These are phyloP conservation scores for Cercospora sp. DNA, from an alignment of 2,329 filamentous ascomycete species.

Conservation along the genomic window DNA sequence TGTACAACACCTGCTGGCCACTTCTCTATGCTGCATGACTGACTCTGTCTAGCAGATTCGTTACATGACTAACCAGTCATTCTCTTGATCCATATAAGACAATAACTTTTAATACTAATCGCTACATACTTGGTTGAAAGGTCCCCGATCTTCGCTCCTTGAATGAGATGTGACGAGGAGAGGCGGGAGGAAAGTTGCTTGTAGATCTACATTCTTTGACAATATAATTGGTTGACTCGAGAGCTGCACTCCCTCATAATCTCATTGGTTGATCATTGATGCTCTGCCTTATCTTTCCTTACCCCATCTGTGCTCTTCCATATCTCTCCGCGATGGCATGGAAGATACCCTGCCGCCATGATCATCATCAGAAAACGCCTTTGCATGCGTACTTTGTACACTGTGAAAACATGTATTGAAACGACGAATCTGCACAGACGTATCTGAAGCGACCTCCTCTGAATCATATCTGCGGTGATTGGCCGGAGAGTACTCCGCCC, in stretches of 20 bases:
- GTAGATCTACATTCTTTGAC: not conserved
- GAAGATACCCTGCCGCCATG: not conserved
- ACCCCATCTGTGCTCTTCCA: not conserved
- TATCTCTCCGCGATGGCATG: not conserved
- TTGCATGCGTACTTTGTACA: not conserved
- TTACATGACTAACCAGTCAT: not conserved
- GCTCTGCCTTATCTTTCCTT: not conserved
- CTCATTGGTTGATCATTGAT: not conserved
- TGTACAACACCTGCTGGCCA: not conserved
- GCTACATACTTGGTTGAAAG: not conserved
- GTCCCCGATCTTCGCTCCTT: not conserved
- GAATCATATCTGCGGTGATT: slow-evolving; percentile 1
- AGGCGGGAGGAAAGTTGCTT: not conserved
- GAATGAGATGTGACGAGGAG: not conserved
- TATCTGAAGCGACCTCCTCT: not conserved
- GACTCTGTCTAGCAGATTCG: not conserved
- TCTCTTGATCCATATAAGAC: not conserved
- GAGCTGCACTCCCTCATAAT: not conserved
- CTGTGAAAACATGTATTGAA: not conserved
- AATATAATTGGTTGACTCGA: not conserved
- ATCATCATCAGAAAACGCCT: not conserved
- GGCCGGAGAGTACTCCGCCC: not conserved
- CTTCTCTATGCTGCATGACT: not conserved
- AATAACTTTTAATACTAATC: not conserved
- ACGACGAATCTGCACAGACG: not conserved